Evolutionary conservation across 768 basidiomycete species (phyloP), one percentile per base, ranked within the genome.

Genomic region (Pleurotus pulmonarius): DNA sequence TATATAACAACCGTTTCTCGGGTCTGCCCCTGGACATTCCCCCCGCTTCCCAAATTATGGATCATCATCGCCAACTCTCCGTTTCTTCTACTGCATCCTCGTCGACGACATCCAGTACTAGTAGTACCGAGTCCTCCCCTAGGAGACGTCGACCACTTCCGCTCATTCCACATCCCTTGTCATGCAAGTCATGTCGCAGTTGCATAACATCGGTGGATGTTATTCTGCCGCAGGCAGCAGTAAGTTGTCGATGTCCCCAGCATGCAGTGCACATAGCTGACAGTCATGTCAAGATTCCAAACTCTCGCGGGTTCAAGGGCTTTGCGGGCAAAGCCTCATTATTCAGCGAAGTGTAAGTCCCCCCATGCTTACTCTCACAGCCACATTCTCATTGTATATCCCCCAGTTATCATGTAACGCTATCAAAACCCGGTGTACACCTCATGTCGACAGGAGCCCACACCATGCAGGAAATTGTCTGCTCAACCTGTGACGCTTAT

Each of bases 361-460:
- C 45, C 16, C 47, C 20, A 39, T 16, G 5, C 11, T 20, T 37
- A 45, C 47, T 53, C 18, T 49, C 46, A 47, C 43, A 55, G 53
- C 43, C 59, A 43, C 26, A 40, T 34, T 18, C 47, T 52, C 43
- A 25, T 40, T 16, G 12, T 8, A 7, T 49, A 26, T 58, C 41
- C 48, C 26, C 40, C 64, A 84, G 83, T 48, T 77, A 78, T 56
- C 81, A 84, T 65, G 72, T 81, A 47, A 66, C 66, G 4, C 67
- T 78, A 5, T 71, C 73, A 12, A 69, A 70, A 22, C 76, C 82
- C 8, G 73, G 73, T 29, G 76, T 83, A 22, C 80, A 81, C 56
- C 74, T 87, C 25, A 85, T 87, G 83, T 74, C 72, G 41, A 83
- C 83, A 7, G 84, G 85, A 24, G 83, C 83, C 16, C 83, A 86